These are phyloP conservation scores for Candida incommunis DNA, from an alignment of 805 yeast genomes.

Conservation along the genomic window DNA sequence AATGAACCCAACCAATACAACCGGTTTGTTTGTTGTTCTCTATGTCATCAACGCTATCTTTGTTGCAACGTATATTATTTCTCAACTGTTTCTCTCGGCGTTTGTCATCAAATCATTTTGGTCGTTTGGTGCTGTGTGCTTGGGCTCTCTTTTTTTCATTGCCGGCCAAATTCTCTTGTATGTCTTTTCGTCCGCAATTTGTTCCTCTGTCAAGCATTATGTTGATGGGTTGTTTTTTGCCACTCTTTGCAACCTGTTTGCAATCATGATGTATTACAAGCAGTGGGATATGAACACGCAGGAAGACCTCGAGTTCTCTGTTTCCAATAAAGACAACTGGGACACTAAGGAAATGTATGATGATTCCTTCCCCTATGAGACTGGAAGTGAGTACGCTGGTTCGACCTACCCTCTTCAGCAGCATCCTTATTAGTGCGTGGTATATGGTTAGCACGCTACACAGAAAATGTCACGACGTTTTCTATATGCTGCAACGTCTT, in stretches of 20 bases:
- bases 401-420: slow-evolving; percentile 19
- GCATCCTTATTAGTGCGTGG: neutral
- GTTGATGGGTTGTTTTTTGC: slow-evolving; percentile 84
- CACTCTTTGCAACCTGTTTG: slow-evolving; percentile 61
- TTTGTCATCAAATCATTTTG: slow-evolving; percentile 63
- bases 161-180: slow-evolving; percentile 71
- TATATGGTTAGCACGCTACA: no score
- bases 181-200: slow-evolving; percentile 50
- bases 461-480: no score
- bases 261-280: slow-evolving; percentile 90
- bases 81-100: slow-evolving; percentile 55
- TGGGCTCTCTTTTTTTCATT: slow-evolving; percentile 60
- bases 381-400: slow-evolving; percentile 20
- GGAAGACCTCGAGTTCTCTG: slow-evolving; percentile 88
- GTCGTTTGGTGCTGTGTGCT: slow-evolving; percentile 74
- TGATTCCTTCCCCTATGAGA: slow-evolving; percentile 12
- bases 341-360: slow-evolving; percentile 21
- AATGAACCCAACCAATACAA: slow-evolving; percentile 39
- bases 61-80: slow-evolving; percentile 44
- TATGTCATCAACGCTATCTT: slow-evolving; percentile 62
- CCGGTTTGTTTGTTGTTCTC: slow-evolving; percentile 53
- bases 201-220: slow-evolving; percentile 66
- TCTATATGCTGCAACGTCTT: no score
- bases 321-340: slow-evolving; percentile 35
- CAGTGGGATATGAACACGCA: slow-evolving; percentile 93